Base-by-base conservation (phyloP, 208 protist species). In the Blastocrithidia nonstop region DNA sequence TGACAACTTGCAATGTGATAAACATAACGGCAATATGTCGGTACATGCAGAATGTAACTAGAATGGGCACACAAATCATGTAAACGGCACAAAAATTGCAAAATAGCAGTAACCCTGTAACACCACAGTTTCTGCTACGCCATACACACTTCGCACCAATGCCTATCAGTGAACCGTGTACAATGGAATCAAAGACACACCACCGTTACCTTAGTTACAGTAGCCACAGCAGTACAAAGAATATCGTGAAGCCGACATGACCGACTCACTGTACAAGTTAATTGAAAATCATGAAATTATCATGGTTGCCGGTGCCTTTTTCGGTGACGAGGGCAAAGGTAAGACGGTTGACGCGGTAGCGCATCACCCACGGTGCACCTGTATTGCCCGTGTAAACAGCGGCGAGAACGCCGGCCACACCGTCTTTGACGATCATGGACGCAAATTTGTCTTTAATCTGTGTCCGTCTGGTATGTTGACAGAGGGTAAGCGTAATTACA, bases 371-470 rank as follows among this genome's bases (percentile, higher is more conserved):
- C 52, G 38, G 17, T 88, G 84, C 55, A 86, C 67, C 22, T 82
- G 65, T 52, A 79, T 94, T 45, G 79, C 74, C n/a, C 78, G 86
- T 43, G 77, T 88, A 5, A 94, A 94, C 69, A 86, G 72, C 31
- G 86, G 86, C 29, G 86, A 94, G 66, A 94, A 94, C 49, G 86
- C 86, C 25, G 86, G 86, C 9, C 86, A 94, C 71, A 94, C 86
- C 23, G 86, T 94, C 6, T 92, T 71, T 38, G 73, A 90, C 64
- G 61, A 54, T 38, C 38, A 53, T 15, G 79, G 79, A 19, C 66
- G 64, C 26, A 88, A 85, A 61, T 92, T 88, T 53, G 82, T 90
- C 24, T 94, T 94, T 70, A 88, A 94, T 63, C 71, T 94, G 8
- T 77, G 78, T 19, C 87, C 87, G 21, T 92, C 82, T 6, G 83